Conservation (phyloP, 768 basidiomycete genomes). For the Kwoniella bestiolae region DNA sequence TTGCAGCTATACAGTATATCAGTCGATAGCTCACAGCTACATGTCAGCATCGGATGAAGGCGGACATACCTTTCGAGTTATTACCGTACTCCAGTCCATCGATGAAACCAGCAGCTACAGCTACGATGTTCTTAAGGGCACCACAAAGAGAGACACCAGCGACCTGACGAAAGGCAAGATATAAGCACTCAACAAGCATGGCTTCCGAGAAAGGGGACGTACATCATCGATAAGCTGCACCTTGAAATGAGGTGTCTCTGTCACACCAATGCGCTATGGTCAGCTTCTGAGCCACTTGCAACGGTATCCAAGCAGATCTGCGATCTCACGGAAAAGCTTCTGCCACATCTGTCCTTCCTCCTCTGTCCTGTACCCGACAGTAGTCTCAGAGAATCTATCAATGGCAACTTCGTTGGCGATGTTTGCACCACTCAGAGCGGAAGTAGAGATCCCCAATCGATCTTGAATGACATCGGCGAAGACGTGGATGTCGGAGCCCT, state of each 20-base stretch:
- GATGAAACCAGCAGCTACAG: conserved; percentile 61
- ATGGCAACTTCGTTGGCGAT: conserved; percentile 61
- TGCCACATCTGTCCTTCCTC: conserved; percentile 60
- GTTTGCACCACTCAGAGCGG: conserved; percentile 62
- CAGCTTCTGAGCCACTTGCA: neutral
- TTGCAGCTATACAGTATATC: conserved; percentile 58
- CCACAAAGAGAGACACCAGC: conserved; percentile 61
- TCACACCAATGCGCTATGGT: neutral
- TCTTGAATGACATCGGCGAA: conserved; percentile 60
- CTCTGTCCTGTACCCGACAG: conserved; percentile 60
- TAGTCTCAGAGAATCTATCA: conserved; percentile 61
- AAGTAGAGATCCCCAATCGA: conserved; percentile 58
- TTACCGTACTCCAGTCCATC: conserved; percentile 61
- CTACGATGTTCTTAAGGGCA: conserved; percentile 62
- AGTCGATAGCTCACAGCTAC: neutral
- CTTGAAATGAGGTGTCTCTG: conserved; percentile 57
- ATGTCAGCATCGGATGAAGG: neutral
- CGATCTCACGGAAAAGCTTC: conserved; percentile 56
- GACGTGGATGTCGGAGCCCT: conserved; percentile 58
- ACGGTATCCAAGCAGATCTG: neutral
- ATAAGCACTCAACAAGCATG: neutral
- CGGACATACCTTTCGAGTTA: conserved; percentile 58
- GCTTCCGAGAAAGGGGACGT: conserved; percentile 10
- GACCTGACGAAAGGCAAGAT: conserved; percentile 38
- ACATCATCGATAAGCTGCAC: conserved; percentile 60